A percentile compares a stretch with the other conserved stretches of the same genome.
phyloP scores from a whole-genome alignment of 495 filamentous ascomycete species.

The Articulospora tetracladia region DNA sequence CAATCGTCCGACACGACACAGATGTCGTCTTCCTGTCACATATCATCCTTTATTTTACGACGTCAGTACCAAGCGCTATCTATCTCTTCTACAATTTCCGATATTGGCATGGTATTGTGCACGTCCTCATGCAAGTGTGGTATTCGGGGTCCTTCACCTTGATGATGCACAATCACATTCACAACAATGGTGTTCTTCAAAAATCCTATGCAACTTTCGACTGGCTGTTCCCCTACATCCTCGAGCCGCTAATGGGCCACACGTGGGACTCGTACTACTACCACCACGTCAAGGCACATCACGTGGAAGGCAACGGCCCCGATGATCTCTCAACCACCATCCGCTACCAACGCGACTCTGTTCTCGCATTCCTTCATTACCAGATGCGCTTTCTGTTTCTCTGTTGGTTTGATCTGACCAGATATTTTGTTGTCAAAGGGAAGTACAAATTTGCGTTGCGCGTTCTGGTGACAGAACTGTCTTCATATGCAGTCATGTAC shows the following conservation, averaged over 20 bases:
- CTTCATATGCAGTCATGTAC: slow-evolving; percentile 46
- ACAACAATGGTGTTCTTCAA: slow-evolving; percentile 64
- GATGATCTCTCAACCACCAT: slow-evolving; percentile 72
- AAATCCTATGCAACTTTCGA: slow-evolving; percentile 49
- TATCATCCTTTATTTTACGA: slow-evolving; percentile 65
- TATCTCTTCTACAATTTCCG: slow-evolving; percentile 61
- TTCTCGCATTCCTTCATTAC: slow-evolving; percentile 61
- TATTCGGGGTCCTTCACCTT: slow-evolving; percentile 72
- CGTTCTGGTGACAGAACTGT: slow-evolving; percentile 52
- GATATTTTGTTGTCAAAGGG: slow-evolving; percentile 62
- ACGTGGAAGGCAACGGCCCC: slow-evolving; percentile 77
- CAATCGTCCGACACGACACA: slow-evolving; percentile 36
- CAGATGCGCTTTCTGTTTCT: slow-evolving; percentile 67
- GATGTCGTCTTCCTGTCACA: slow-evolving; percentile 78
- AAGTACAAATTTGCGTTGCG: slow-evolving; percentile 47
- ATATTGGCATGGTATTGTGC: slow-evolving; percentile 58
- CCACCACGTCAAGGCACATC: slow-evolving; percentile 83
- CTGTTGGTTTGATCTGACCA: slow-evolving; percentile 69
- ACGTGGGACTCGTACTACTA: slow-evolving; percentile 84
- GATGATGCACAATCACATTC: slow-evolving; percentile 82
- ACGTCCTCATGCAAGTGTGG: slow-evolving; percentile 56
- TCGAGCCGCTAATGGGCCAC: slow-evolving; percentile 74
- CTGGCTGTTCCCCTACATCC: slow-evolving; percentile 62
- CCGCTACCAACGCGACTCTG: slow-evolving; percentile 67
- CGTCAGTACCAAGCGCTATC: slow-evolving; percentile 62